A percentile compares a stretch with the other conserved stretches of the same genome.
phyloP scores from a whole-genome alignment of 2,329 filamentous ascomycete genomes.

The Thielaviopsis populi region DNA sequence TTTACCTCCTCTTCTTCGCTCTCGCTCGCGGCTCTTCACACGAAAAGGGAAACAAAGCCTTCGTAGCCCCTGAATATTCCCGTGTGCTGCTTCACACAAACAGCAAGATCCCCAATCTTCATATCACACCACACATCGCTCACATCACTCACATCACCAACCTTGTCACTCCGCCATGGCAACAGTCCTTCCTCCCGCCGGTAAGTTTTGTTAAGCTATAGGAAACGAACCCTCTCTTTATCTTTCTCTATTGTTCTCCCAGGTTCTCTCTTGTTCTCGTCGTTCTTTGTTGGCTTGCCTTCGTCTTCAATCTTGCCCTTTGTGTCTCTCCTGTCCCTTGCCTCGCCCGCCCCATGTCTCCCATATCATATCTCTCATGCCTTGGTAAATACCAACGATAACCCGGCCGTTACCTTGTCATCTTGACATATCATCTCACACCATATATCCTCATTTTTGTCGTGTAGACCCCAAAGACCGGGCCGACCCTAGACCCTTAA shows the following conservation, averaged over 20 bases:
- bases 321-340: not conserved
- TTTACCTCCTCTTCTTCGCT: not conserved
- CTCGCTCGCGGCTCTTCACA: not conserved
- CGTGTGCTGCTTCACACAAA: not conserved
- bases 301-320: constrained; percentile 1
- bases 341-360: not conserved
- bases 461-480: not conserved
- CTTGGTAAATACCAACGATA: constrained; percentile 1
- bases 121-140: too few relatives aligned
- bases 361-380: not conserved
- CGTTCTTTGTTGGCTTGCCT: not conserved
- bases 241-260: not conserved
- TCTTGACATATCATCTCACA: constrained; percentile 8
- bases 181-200: constrained; percentile 10
- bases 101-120: not conserved
- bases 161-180: constrained; percentile 14
- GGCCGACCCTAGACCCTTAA: not conserved
- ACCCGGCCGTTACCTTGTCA: not conserved
- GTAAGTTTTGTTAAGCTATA: not conserved
- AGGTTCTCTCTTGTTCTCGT: not conserved
- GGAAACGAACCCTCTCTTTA: not conserved
- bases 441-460: constrained; percentile 9
- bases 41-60: not conserved
- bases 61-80: not conserved
- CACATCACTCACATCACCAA: not conserved